Evolutionary conservation across 805 yeast species (phyloP).

Genomic region (Saccharomyces kudriavzevii): DNA sequence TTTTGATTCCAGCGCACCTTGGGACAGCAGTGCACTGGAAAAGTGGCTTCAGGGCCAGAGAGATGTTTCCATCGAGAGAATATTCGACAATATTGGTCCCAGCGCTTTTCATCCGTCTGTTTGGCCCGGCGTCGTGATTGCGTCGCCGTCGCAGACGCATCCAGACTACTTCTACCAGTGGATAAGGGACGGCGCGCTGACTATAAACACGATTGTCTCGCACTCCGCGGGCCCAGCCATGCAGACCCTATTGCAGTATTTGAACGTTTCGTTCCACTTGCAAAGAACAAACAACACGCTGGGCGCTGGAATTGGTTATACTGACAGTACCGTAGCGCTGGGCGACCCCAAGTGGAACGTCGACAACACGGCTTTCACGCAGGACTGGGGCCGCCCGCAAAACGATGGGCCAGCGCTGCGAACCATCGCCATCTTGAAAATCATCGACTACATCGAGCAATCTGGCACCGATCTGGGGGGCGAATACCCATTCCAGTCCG

Average conservation of each 20-base stretch:
- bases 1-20: not conserved
- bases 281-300: slow-evolving; percentile 65
- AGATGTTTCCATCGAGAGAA: slow-evolving; percentile 33
- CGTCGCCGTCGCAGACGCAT: slow-evolving; percentile 61
- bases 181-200: slow-evolving; percentile 84
- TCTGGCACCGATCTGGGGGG: not conserved
- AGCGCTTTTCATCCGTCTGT: slow-evolving; percentile 12
- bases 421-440: slow-evolving; percentile 53
- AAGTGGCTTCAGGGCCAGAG: not conserved
- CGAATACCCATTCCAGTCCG: not conserved
- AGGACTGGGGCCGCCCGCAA: slow-evolving; percentile 90
- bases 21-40: not conserved
- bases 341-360: slow-evolving; percentile 88
- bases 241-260: slow-evolving; percentile 48
- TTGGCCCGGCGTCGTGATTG: slow-evolving; percentile 61
- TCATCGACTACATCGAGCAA: slow-evolving; percentile 12
- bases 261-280: slow-evolving; percentile 47
- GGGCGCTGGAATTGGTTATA: slow-evolving; percentile 38
- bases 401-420: slow-evolving; percentile 90
- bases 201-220: slow-evolving; percentile 53
- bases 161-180: slow-evolving; percentile 89
- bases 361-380: slow-evolving; percentile 54
- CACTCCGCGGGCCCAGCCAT: slow-evolving; percentile 5
- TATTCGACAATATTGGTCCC: slow-evolving; percentile 45
- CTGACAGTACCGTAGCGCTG: slow-evolving; percentile 44